These are phyloP conservation scores for Lolium multiflorum DNA, from an alignment of 176 grass and related monocot species.

Conservation along the genomic window DNA sequence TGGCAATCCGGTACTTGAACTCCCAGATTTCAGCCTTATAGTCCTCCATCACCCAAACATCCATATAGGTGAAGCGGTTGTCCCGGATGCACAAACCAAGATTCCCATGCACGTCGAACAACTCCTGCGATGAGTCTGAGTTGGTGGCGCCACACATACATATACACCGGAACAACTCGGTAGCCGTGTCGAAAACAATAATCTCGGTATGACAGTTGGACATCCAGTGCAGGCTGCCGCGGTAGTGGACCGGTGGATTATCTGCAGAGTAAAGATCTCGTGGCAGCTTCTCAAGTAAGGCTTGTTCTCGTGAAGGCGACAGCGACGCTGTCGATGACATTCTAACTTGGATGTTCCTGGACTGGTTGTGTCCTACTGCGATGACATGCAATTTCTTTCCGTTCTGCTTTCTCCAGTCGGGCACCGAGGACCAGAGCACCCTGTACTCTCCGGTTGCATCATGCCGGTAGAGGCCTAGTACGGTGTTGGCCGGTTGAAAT, in stretches of 20 bases:
- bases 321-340: too few relatives aligned
- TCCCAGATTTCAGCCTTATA: not conserved
- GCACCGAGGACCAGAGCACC: not conserved
- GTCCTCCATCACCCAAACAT: not conserved
- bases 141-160: not conserved
- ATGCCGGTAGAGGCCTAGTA: not conserved
- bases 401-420: not conserved
- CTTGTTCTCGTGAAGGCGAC: too few relatives aligned
- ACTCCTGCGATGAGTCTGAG: not conserved
- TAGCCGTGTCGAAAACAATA: too few relatives aligned
- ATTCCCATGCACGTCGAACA: not conserved
- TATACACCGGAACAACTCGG: not conserved
- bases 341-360: not conserved
- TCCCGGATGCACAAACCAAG: not conserved
- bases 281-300: too few relatives aligned
- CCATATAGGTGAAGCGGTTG: too few relatives aligned
- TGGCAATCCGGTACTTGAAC: not conserved
- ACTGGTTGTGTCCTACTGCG: not conserved
- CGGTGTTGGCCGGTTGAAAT: not conserved
- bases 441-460: not conserved
- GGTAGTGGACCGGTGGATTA: too few relatives aligned
- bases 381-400: not conserved
- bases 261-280: too few relatives aligned
- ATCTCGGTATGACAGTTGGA: too few relatives aligned
- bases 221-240: too few relatives aligned